Base-by-base conservation (phyloP, 257 asterid genomes). In the Scutellaria barbata region DNA sequence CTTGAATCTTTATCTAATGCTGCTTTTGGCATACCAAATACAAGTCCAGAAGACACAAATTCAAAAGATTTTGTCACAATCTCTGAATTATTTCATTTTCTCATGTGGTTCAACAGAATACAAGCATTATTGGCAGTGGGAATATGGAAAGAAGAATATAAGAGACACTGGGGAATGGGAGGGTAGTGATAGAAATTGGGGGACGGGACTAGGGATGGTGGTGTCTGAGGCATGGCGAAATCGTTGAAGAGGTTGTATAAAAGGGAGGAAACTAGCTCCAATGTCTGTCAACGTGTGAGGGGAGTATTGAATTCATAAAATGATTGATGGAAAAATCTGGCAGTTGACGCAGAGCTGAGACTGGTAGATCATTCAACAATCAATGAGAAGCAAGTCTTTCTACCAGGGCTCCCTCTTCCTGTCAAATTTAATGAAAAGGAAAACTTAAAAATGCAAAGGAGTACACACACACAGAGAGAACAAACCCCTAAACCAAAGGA, bases 1-100 rank as follows among this genome's bases (percentile, higher is more conserved):
- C 59, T 60, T 13, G 1, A 5, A 20, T 40, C 14, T 18, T 41
- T 52, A 65, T 53, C 20, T 59, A 42, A 61, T 46, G 39, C 61
- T 56, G 55, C 63, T 73, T 53, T 50, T 37, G 71, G 51, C 59
- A 50, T 54, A 41, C 65, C 56, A 65, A 55, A 43, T 13, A 66
- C 43, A 47, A 63, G 72, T 56, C 18, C 56, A 62, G 59, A 60
- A 45, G 67, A 40, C 35, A 25, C 39, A 71, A 64, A 55, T 43
- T 5, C 40, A 73, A 10, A 63, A 25, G 3, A 8, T 16, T 16
- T 52, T 46, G 14, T 60, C 60, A 46, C 53, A 53, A 73, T 43
- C 61, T 22, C 16, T 12, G 30, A 35, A 50, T 57, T 54, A 58
- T 10, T 52, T 67, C 58, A 54, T 69, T 51, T 61, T 51, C 47